phyloP scores from a whole-genome alignment of 2,329 filamentous ascomycete species.

The Berkeleyomyces rouxiae region DNA sequence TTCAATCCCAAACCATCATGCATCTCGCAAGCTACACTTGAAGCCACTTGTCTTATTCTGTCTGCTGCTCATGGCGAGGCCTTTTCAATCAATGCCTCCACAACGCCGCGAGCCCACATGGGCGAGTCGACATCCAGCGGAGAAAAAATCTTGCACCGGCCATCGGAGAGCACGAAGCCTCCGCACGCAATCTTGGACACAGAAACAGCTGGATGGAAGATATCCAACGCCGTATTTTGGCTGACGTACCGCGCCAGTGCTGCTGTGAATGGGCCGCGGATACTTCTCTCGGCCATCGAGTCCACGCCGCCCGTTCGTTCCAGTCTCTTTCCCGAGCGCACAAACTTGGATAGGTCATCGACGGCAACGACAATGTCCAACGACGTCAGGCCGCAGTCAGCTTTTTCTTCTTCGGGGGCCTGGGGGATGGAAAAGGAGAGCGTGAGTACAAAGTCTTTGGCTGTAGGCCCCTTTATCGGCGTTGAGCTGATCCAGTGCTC shows the following conservation, averaged over 20 bases:
- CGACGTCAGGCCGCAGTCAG: slow-evolving; percentile 22
- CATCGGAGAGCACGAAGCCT: slow-evolving; percentile 38
- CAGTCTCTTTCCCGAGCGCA: slow-evolving; percentile 24
- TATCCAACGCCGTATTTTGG: slow-evolving; percentile 35
- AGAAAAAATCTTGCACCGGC: slow-evolving; percentile 32
- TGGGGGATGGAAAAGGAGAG: slow-evolving; percentile 32
- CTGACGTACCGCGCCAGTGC: slow-evolving; percentile 34
- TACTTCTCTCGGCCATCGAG: slow-evolving; percentile 9
- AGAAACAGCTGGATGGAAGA: slow-evolving; percentile 38
- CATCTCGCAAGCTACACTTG: background rate
- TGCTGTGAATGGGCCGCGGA: slow-evolving; percentile 30
- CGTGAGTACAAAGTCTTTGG: slow-evolving; percentile 33
- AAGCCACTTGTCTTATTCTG: background rate
- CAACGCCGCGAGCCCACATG: slow-evolving; percentile 7
- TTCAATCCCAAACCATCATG: background rate
- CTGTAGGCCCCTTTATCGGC: slow-evolving; percentile 20
- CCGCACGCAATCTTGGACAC: slow-evolving; percentile 37
- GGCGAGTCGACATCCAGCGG: slow-evolving; percentile 4
- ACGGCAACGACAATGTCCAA: slow-evolving; percentile 37
- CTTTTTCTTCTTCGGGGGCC: slow-evolving; percentile 21
- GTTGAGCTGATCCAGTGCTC: slow-evolving; percentile 31
- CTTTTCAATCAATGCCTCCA: slow-evolving; percentile 8
- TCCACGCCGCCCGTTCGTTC: slow-evolving; percentile 4
- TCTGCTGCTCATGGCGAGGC: background rate
- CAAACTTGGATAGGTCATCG: slow-evolving; percentile 30